These are phyloP conservation scores for Penicillium paneum DNA, from an alignment of 2,329 filamentous ascomycete genomes.

Conservation along the genomic window DNA sequence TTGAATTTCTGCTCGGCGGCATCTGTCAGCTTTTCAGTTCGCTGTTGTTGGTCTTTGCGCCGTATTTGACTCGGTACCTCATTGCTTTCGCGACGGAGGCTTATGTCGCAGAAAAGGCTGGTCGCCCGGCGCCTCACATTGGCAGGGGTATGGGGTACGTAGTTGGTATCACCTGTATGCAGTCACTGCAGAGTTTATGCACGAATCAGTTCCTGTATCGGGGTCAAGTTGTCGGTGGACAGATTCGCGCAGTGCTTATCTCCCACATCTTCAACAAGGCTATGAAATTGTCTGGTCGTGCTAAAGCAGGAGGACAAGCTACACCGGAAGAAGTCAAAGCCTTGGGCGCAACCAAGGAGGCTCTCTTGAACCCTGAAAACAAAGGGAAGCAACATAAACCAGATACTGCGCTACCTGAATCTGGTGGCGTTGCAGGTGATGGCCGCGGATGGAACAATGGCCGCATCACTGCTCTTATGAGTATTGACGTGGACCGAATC, in stretches of 20 bases:
- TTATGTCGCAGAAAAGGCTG: slow-evolving; percentile 60
- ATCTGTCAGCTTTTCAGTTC: slow-evolving; percentile 69
- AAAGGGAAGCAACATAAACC: slow-evolving; percentile 25
- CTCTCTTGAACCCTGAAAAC: slow-evolving; percentile 39
- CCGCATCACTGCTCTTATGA: slow-evolving; percentile 89
- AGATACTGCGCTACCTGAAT: slow-evolving; percentile 40
- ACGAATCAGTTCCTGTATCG: slow-evolving; percentile 91
- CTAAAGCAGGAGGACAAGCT: slow-evolving; percentile 73
- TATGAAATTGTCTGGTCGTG: slow-evolving; percentile 81
- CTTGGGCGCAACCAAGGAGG: slow-evolving; percentile 43
- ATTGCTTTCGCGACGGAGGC: slow-evolving; percentile 82
- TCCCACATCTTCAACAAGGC: slow-evolving; percentile 87
- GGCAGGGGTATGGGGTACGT: slow-evolving; percentile 77
- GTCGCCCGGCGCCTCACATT: slow-evolving; percentile 61
- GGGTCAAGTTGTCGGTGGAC: slow-evolving; percentile 87
- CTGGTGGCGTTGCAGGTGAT: slow-evolving; percentile 58
- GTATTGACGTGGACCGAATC: slow-evolving; percentile 87
- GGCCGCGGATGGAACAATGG: slow-evolving; percentile 89
- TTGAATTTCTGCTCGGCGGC: slow-evolving; percentile 84
- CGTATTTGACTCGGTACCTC: slow-evolving; percentile 79
- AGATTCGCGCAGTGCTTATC: slow-evolving; percentile 77
- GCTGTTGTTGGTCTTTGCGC: slow-evolving; percentile 72
- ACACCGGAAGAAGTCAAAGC: slow-evolving; percentile 50
- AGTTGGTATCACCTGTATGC: slow-evolving; percentile 80
- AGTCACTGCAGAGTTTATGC: slow-evolving; percentile 73